Conservation (phyloP, 2,329 filamentous ascomycete species). For the Venturia pyrina region DNA sequence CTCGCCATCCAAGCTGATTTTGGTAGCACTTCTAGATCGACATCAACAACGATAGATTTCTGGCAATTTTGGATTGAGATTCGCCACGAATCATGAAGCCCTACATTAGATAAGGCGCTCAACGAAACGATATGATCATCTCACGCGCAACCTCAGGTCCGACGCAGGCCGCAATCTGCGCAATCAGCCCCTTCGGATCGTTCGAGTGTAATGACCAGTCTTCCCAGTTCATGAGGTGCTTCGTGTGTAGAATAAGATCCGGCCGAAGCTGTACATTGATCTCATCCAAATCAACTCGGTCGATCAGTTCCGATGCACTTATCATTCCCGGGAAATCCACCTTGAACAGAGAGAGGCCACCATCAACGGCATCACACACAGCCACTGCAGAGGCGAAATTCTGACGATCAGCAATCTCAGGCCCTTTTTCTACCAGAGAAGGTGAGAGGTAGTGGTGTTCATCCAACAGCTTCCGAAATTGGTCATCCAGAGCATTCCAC, state of each 20-base stretch:
- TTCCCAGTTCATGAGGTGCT: slow-evolving; percentile 51
- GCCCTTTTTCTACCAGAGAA: slow-evolving; percentile 9
- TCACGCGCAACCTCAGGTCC: slow-evolving; percentile 49
- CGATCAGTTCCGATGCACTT: slow-evolving; percentile 41
- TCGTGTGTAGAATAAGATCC: not conserved
- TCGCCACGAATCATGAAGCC: not conserved
- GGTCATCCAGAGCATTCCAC: slow-evolving; percentile 47
- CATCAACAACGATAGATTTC: not conserved
- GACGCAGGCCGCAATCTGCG: slow-evolving; percentile 56
- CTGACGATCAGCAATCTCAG: slow-evolving; percentile 12
- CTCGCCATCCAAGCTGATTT: not conserved
- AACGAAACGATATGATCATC: slow-evolving; percentile 32
- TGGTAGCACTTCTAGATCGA: not conserved
- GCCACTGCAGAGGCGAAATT: slow-evolving; percentile 15
- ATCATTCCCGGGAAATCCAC: slow-evolving; percentile 60
- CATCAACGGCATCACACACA: not conserved
- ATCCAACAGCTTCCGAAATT: slow-evolving; percentile 16
- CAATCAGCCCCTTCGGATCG: slow-evolving; percentile 39
- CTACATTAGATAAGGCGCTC: not conserved
- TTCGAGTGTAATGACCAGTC: slow-evolving; percentile 14
- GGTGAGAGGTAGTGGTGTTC: slow-evolving; percentile 18
- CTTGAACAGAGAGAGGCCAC: slow-evolving; percentile 42
- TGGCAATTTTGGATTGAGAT: not conserved
- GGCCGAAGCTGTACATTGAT: slow-evolving; percentile 29
- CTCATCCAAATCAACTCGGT: slow-evolving; percentile 45